Conservation (phyloP, 225 moss, liverwort and hornwort species). For the Pseudisothecium myosuroides region DNA sequence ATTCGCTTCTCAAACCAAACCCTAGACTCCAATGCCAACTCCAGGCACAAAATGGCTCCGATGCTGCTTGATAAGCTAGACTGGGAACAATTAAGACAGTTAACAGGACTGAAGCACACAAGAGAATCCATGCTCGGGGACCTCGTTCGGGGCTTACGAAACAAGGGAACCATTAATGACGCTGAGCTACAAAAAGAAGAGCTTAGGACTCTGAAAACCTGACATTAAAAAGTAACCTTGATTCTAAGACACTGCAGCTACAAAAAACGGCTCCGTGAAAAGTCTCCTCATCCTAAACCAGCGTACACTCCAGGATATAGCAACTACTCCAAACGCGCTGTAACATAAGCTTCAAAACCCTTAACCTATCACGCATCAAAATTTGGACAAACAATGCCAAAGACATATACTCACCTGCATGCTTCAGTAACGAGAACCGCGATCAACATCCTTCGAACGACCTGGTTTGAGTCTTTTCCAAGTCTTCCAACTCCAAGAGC, state of each 20-base stretch:
- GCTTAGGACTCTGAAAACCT: background rate
- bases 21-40: conserved; percentile 2
- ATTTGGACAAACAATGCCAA: conserved; percentile 2
- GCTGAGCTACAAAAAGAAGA: background rate
- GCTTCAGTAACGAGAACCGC: background rate
- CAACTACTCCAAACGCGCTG: background rate
- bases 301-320: background rate
- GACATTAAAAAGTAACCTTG: background rate
- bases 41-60: background rate
- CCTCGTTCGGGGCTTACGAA: background rate
- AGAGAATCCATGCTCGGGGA: background rate
- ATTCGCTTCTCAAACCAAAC: background rate
- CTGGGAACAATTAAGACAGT: background rate
- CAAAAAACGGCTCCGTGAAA: background rate
- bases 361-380: background rate
- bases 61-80: background rate
- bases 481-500: background rate
- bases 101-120: background rate
- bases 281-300: background rate
- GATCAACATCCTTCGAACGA: conserved; percentile 25
- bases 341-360: background rate
- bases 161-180: background rate
- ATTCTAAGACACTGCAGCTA: background rate
- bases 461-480: background rate
- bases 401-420: conserved; percentile 12